Evolutionary conservation across 306 rosid genomes (phyloP), one percentile per base, ranked within the genome.

Genomic region (Begonia loranthoides): DNA sequence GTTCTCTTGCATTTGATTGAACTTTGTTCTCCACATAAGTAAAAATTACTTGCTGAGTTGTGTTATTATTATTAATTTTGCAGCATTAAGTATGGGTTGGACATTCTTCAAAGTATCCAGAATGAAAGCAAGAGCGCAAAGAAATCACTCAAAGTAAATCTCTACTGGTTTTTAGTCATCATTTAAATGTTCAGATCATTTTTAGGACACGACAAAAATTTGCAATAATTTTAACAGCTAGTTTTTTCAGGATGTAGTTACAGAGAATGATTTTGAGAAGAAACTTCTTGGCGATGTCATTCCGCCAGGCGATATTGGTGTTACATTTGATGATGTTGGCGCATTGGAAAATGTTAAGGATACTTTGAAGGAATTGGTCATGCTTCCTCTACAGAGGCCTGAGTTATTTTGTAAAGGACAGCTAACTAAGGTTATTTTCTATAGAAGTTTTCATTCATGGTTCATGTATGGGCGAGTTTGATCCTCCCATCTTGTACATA

Each of bases 311-410:
- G 94, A 90, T 62, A 78, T 90, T 69, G 97, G 97, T 52, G 95
- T 90, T 59, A 79, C 92, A 22, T 90, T 90, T 74, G 95, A 90
- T 68, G 90, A 90, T 64, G 82, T 90, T 17, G 97, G 97, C 52
- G 97, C 97, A 49, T 74, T 90, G 56, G 97, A 90, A 75, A 85
- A 70, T 57, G 97, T 89, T 51, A 89, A 89, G 83, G 95, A 89
- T 65, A 89, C 97, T 22, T 63, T 89, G 77, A 89, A 85, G 77
- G 97, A 90, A 58, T 65, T 90, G 78, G 95, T 90, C 61, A 90
- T 90, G 97, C 95, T 90, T 68, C 97, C 97, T 19, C 85, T 90
- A 70, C 88, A 74, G 62, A 77, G 97, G 73, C 95, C 97, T 58
- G 97, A 90, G 58, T 68, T 90, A 56, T 90, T 90, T 72, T 64